Percentiles rank a stretch among this genome's conserved stretches.
Conservation (phyloP, 202 grass and related monocot genomes). For the Digitaria exilis region DNA sequence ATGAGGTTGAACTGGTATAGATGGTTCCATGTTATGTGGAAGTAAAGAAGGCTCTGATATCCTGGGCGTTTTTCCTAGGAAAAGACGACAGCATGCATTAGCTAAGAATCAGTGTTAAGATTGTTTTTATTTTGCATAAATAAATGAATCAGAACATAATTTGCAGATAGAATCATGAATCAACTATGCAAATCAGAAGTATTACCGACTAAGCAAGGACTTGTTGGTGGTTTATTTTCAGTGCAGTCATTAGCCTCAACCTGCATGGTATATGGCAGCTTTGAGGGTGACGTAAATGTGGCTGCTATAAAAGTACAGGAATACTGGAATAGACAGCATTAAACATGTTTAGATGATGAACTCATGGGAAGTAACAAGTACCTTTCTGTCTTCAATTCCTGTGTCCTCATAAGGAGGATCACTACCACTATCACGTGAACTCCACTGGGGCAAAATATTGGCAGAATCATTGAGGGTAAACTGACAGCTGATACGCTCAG, state of each 20-base stretch:
- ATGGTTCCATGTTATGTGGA: constrained; percentile 41
- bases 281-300: constrained; percentile 13
- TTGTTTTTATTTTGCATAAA: constrained; percentile 8
- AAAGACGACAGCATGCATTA: constrained; percentile 19
- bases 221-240: constrained; percentile 33
- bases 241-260: constrained; percentile 59
- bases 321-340: constrained; percentile 1
- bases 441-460: constrained; percentile 48
- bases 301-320: no score
- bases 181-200: constrained; percentile 28
- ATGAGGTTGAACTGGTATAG: constrained; percentile 16
- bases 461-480: constrained; percentile 22
- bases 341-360: constrained; percentile 17
- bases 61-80: constrained; percentile 42
- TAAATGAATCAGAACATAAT: constrained; percentile 20
- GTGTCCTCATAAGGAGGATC: constrained; percentile 47
- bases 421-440: constrained; percentile 39
- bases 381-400: constrained; percentile 40
- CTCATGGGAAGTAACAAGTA: constrained; percentile 34
- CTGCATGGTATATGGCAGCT: constrained; percentile 51
- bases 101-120: constrained; percentile 29
- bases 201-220: constrained; percentile 58
- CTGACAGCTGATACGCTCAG: constrained; percentile 32
- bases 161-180: constrained; percentile 24
- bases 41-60: constrained; percentile 49